Evolutionary conservation across 2,329 filamentous ascomycete genomes (phyloP).

Genomic region (Chaetomium strumarium): DNA sequence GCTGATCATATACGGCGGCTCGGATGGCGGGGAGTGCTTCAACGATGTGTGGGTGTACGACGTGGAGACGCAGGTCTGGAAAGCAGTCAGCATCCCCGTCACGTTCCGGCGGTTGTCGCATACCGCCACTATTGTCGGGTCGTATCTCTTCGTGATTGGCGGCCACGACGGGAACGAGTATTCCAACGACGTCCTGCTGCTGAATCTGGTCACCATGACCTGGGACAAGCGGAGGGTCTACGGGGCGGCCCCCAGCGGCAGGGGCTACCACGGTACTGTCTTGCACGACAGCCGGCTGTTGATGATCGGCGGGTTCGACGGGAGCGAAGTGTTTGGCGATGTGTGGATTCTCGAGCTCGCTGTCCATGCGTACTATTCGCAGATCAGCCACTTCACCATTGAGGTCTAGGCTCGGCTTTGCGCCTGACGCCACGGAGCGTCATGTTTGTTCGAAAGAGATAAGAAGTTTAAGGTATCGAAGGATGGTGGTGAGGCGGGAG

Average conservation of each 20-base stretch:
- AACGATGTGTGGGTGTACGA: conserved; percentile 70
- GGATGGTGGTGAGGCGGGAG: neutral
- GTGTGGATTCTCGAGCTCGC: conserved; percentile 63
- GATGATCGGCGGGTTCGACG: conserved; percentile 63
- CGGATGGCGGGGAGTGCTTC: conserved; percentile 66
- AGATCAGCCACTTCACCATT: conserved; percentile 67
- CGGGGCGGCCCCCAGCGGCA: conserved; percentile 54
- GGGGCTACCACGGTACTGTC: conserved; percentile 62
- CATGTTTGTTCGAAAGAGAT: neutral
- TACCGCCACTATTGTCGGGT: conserved; percentile 63
- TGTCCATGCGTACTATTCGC: conserved; percentile 66
- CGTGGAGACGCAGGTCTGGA: conserved; percentile 57
- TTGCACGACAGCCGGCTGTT: conserved; percentile 60
- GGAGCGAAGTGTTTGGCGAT: conserved; percentile 61
- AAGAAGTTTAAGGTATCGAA: neutral
- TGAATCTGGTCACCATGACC: conserved; percentile 68
- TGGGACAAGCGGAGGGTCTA: conserved; percentile 64
- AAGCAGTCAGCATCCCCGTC: conserved; percentile 50
- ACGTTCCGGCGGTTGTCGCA: conserved; percentile 62
- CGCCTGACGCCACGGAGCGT: neutral
- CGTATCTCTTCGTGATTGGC: conserved; percentile 64
- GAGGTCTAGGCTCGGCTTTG: conserved; percentile 45
- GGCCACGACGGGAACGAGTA: conserved; percentile 67
- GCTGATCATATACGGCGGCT: conserved; percentile 65
- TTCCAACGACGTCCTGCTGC: conserved; percentile 60